These are phyloP conservation scores for Phytophthora constricta DNA, from an alignment of 352 stramenopile genomes.

Conservation along the genomic window DNA sequence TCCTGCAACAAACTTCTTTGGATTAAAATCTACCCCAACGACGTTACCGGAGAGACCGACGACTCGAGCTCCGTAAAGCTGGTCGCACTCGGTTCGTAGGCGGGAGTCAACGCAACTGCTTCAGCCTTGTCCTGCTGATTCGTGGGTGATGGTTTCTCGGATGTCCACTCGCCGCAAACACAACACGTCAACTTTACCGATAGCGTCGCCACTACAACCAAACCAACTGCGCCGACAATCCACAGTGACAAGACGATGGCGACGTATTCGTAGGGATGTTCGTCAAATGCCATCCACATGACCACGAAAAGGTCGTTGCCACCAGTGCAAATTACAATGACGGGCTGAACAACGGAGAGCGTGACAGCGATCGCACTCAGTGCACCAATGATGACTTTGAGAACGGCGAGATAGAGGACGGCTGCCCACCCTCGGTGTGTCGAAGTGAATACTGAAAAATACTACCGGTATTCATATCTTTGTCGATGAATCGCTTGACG, in stretches of 20 bases:
- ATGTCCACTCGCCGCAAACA: background rate
- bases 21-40: no score
- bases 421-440: background rate
- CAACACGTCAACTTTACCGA: conserved; percentile 11
- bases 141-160: conserved; percentile 16
- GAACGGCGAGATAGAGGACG: conserved; percentile 3
- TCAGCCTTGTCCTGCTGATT: no score
- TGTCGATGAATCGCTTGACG: background rate
- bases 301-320: background rate
- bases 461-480: background rate
- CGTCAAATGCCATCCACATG: conserved; percentile 15
- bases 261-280: conserved; percentile 23
- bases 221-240: conserved; percentile 8
- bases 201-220: conserved; percentile 13
- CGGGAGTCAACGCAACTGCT: background rate
- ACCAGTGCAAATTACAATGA: conserved; percentile 1
- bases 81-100: background rate
- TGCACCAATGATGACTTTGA: conserved; percentile 4
- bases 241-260: background rate
- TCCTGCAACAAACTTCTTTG: no score
- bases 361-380: conserved; percentile 1
- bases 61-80: background rate
- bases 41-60: no score
- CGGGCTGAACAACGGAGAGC: background rate
- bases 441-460: background rate